phyloP scores from a whole-genome alignment of 148 eudicot genomes.

The Camellia sinensis region DNA sequence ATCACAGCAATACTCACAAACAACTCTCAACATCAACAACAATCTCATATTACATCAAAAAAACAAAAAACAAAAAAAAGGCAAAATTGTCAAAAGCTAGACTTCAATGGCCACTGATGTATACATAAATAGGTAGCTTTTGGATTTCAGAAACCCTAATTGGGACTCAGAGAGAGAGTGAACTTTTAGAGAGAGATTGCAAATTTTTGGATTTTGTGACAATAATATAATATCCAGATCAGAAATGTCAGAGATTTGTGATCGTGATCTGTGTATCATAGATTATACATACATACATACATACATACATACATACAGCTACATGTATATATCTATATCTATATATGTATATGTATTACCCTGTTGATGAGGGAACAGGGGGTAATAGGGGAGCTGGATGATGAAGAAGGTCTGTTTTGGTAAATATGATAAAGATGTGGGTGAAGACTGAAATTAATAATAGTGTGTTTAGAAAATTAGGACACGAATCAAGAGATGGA shows the following conservation, averaged over 20 bases:
- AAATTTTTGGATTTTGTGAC: neutral
- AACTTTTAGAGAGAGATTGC: neutral
- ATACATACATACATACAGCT: neutral
- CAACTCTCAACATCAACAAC: neutral
- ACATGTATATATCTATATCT: neutral
- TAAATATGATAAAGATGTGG: neutral
- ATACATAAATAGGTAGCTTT: neutral
- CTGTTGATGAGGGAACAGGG: neutral
- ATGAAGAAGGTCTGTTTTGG: neutral
- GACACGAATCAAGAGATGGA: too few species aligned
- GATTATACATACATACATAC: too few species aligned
- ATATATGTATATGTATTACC: neutral
- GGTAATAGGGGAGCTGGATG: neutral
- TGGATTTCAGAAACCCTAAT: neutral
- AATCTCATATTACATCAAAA: slow-evolving; percentile 10
- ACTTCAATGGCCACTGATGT: neutral
- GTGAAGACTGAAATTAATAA: neutral
- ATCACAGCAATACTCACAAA: slow-evolving; percentile 11
- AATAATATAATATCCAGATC: neutral
- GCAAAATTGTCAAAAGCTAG: neutral
- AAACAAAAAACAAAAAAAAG: neutral
- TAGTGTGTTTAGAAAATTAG: too few species aligned
- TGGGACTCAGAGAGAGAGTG: neutral
- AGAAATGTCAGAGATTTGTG: neutral
- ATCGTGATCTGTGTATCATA: neutral